Conservation (phyloP, 2,329 filamentous ascomycete genomes). For the Nothopassalora personata region DNA sequence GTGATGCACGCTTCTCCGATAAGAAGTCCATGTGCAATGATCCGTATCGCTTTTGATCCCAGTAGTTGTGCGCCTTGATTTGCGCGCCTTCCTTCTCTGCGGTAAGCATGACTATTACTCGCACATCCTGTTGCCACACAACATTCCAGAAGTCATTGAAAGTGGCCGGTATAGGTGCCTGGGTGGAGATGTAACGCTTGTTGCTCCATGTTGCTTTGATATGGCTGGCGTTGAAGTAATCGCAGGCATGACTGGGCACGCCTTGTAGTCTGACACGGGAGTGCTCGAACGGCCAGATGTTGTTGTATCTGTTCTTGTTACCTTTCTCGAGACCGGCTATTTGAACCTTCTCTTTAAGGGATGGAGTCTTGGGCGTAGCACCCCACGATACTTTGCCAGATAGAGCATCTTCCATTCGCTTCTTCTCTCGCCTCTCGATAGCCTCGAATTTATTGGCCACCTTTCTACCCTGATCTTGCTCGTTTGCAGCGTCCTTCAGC, state of each 20-base stretch:
- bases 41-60: slow-evolving; percentile 75
- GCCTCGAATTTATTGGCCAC: slow-evolving; percentile 78
- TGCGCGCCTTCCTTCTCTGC: slow-evolving; percentile 91
- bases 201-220: slow-evolving; percentile 74
- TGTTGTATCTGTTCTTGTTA: slow-evolving; percentile 93
- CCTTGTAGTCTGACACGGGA: slow-evolving; percentile 74
- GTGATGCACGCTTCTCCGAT: slow-evolving; percentile 74
- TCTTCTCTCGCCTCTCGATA: slow-evolving; percentile 80
- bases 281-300: slow-evolving; percentile 95
- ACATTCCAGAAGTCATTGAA: slow-evolving; percentile 98
- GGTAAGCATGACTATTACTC: slow-evolving; percentile 93
- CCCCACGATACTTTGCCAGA: slow-evolving; percentile 56
- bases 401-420: slow-evolving; percentile 83
- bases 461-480: slow-evolving; percentile 66
- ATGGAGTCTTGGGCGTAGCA: slow-evolving; percentile 35
- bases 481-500: slow-evolving; percentile 64
- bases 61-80: slow-evolving; percentile 92
- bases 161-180: slow-evolving; percentile 86
- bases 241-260: slow-evolving; percentile 63
- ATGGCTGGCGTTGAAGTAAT: slow-evolving; percentile 94
- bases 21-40: slow-evolving; percentile 67
- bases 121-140: slow-evolving; percentile 92
- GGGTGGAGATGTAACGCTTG: slow-evolving; percentile 91
- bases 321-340: slow-evolving; percentile 93
- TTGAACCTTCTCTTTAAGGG: slow-evolving; percentile 48